Evolutionary conservation across 805 yeast species (phyloP).

Genomic region (Metschnikowia baotianmanensis): DNA sequence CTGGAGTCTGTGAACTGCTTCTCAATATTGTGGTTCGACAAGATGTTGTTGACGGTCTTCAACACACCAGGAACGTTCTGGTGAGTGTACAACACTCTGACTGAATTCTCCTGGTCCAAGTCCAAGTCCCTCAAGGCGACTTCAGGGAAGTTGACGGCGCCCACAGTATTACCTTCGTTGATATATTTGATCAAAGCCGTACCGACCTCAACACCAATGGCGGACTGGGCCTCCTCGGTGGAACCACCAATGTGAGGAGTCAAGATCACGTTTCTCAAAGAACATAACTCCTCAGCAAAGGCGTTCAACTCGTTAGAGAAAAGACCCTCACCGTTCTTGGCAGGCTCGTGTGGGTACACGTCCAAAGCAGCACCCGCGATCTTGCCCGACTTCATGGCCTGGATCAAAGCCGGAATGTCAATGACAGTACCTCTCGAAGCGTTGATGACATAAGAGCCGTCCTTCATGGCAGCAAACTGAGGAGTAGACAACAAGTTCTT

Average conservation of each 20-base stretch:
- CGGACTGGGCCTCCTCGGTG: slow-evolving; percentile 97
- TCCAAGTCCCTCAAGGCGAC: slow-evolving; percentile 85
- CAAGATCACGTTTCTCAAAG: slow-evolving; percentile 83
- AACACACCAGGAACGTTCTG: slow-evolving; percentile 98
- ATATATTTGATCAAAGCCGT: slow-evolving; percentile 83
- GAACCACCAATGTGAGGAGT: slow-evolving; percentile 99
- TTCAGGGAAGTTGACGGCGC: slow-evolving; percentile 99
- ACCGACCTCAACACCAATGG: slow-evolving; percentile 95
- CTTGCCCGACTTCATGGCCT: slow-evolving; percentile 89
- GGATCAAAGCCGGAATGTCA: slow-evolving; percentile 90
- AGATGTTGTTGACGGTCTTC: slow-evolving; percentile 93
- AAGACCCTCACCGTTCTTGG: slow-evolving; percentile 85
- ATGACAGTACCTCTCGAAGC: slow-evolving; percentile 98
- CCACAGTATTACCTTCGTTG: slow-evolving; percentile 92
- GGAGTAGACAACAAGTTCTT: slow-evolving; percentile 84
- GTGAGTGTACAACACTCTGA: slow-evolving; percentile 93
- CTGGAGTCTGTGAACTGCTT: slow-evolving; percentile 97
- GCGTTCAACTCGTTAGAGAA: slow-evolving; percentile 71
- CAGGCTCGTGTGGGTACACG: slow-evolving; percentile 96
- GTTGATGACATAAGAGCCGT: slow-evolving; percentile 90
- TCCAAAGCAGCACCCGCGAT: slow-evolving; percentile 97
- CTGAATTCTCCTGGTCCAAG: slow-evolving; percentile 81
- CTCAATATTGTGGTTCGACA: slow-evolving; percentile 93
- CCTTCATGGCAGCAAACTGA: slow-evolving; percentile 94
- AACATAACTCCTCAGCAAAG: slow-evolving; percentile 80